Conservation (phyloP, 2,329 filamentous ascomycete species). For the Cadophora luteo-olivacea region DNA sequence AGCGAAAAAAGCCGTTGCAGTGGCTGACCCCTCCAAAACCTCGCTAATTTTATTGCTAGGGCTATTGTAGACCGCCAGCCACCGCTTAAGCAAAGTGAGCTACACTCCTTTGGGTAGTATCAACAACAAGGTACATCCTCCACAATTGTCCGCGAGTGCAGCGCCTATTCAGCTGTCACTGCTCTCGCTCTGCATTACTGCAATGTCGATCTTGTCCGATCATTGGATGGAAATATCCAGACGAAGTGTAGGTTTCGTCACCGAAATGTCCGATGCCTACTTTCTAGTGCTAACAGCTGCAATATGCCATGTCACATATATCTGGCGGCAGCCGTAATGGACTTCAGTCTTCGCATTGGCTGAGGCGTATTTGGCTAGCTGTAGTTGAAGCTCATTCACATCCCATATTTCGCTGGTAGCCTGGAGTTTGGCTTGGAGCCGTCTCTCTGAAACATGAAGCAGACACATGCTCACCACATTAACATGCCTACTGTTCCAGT, state of each 20-base stretch:
- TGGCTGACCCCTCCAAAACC: neutral
- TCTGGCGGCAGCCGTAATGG: neutral
- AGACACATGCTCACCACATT: neutral
- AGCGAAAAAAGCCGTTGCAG: neutral
- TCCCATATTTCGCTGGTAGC: neutral
- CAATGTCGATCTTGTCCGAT: neutral
- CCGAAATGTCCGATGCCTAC: neutral
- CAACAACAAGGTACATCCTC: slow-evolving; percentile 1
- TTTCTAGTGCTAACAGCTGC: neutral
- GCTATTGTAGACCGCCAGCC: slow-evolving; percentile 5
- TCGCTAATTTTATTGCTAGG: slow-evolving; percentile 11
- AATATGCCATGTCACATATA: neutral
- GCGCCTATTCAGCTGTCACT: neutral
- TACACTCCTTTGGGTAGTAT: slow-evolving; percentile 11
- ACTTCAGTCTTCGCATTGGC: too few species aligned
- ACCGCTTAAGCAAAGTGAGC: neutral
- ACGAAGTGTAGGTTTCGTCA: neutral
- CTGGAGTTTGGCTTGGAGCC: neutral
- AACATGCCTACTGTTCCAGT: too few species aligned
- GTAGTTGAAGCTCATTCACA: neutral
- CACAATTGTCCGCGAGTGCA: neutral
- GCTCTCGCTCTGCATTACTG: neutral
- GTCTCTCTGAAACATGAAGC: neutral
- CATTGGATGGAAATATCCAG: neutral
- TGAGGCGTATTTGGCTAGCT: too few species aligned